These are phyloP conservation scores for Pythium diclinum DNA, from an alignment of 352 stramenopile species.

Conservation along the genomic window DNA sequence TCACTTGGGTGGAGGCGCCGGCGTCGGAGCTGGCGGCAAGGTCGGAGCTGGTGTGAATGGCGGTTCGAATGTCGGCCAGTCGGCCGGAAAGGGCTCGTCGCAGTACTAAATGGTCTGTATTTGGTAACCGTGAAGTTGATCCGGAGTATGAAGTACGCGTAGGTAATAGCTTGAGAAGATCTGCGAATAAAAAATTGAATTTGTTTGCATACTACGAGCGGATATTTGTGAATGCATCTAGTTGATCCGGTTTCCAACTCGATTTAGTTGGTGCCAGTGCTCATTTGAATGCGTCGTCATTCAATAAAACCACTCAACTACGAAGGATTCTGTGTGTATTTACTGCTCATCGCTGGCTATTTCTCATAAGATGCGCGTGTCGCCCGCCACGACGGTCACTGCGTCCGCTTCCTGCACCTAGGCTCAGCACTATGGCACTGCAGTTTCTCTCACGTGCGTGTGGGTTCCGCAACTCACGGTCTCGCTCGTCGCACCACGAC, in stretches of 20 bases:
- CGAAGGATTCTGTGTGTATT: too few relatives aligned
- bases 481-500: background rate
- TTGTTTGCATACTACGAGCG: background rate
- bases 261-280: too few relatives aligned
- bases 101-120: background rate
- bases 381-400: background rate
- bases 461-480: background rate
- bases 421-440: background rate
- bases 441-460: background rate
- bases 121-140: too few relatives aligned
- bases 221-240: too few relatives aligned
- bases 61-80: too few relatives aligned
- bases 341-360: background rate
- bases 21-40: background rate
- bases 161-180: background rate
- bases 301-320: too few relatives aligned
- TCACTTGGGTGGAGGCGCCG: background rate
- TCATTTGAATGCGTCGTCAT: too few relatives aligned
- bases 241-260: too few relatives aligned
- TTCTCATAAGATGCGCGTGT: background rate
- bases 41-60: background rate
- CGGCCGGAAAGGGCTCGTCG: background rate
- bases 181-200: background rate
- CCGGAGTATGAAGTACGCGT: too few relatives aligned
- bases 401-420: background rate